phyloP scores from a whole-genome alignment of 805 yeast species.

The Wickerhamomyces hampshirensis region DNA sequence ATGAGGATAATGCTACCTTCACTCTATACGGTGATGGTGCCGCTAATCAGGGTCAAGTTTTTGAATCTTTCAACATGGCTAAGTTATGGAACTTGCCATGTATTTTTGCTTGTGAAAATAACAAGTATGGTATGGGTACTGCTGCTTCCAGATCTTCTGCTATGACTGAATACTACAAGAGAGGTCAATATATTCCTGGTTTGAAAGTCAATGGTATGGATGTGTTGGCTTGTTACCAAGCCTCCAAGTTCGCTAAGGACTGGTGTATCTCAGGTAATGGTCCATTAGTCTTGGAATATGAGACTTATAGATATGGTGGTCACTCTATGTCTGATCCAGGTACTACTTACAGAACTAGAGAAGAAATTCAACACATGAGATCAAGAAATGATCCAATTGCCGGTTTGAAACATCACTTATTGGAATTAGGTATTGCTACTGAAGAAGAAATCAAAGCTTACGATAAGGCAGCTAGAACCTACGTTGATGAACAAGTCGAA shows the following conservation, averaged over 20 bases:
- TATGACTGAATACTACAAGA: conserved; percentile 92
- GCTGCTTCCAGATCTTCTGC: conserved; percentile 97
- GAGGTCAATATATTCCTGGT: conserved; percentile 99
- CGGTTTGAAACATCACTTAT: conserved; percentile 82
- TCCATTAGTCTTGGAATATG: conserved; percentile 93
- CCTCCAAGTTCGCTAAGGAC: conserved; percentile 94
- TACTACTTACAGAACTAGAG: conserved; percentile 99
- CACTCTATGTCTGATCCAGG: conserved; percentile 99
- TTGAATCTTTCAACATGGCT: conserved; percentile 98
- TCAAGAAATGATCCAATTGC: conserved; percentile 97
- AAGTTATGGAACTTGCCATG: conserved; percentile 96
- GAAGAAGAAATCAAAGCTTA: conserved; percentile 93
- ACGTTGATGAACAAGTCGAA: conserved; percentile 91
- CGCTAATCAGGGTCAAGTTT: conserved; percentile 98
- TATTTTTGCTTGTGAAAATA: conserved; percentile 95
- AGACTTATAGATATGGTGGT: conserved; percentile 99
- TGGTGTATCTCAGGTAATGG: conserved; percentile 94
- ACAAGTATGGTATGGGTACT: conserved; percentile 99
- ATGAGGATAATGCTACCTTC: conserved; percentile 76
- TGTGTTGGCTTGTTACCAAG: conserved; percentile 90
- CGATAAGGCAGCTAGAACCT: conserved; percentile 94
- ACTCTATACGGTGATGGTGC: conserved; percentile 99
- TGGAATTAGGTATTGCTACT: conserved; percentile 80
- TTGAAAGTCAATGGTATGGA: conserved; percentile 99
- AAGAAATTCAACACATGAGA: conserved; percentile 99